Evolutionary conservation across 2,329 filamentous ascomycete genomes (phyloP).

Genomic region (Colletotrichum costaricense): DNA sequence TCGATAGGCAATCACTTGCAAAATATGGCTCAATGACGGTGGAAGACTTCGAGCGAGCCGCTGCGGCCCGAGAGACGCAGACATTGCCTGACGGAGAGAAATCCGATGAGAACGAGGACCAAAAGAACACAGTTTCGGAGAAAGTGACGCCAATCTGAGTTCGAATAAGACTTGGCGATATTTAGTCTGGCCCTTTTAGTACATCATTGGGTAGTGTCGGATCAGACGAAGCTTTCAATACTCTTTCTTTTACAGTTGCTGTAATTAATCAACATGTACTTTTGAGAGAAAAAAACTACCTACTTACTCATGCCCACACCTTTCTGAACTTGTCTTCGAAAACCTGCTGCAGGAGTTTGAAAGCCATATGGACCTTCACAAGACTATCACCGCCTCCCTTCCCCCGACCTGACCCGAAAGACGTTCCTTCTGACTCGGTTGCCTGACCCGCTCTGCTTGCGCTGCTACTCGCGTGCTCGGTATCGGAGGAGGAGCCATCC

Average conservation of each 20-base stretch:
- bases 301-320: constrained; percentile 65
- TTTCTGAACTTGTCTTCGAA: constrained; percentile 74
- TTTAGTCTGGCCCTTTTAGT: no score
- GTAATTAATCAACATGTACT: no score
- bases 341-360: constrained; percentile 65
- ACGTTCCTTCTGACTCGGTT: background rate
- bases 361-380: constrained; percentile 68
- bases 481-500: constrained; percentile 28
- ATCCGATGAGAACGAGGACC: background rate
- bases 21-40: constrained; percentile 6
- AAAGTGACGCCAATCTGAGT: background rate
- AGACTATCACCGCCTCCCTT: constrained; percentile 57
- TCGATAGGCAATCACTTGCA: constrained; percentile 2
- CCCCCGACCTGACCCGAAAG: background rate
- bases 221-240: no score
- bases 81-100: background rate
- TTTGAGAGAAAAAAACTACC: no score
- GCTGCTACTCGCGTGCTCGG: constrained; percentile 41
- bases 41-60: background rate
- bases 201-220: no score
- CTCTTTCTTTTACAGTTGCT: no score
- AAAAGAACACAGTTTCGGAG: background rate
- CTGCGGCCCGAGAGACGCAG: background rate
- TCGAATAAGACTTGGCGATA: background rate
- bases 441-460: background rate